phyloP scores from a whole-genome alignment of 1,139 yeast genomes.

The Citeromyces siamensis region DNA sequence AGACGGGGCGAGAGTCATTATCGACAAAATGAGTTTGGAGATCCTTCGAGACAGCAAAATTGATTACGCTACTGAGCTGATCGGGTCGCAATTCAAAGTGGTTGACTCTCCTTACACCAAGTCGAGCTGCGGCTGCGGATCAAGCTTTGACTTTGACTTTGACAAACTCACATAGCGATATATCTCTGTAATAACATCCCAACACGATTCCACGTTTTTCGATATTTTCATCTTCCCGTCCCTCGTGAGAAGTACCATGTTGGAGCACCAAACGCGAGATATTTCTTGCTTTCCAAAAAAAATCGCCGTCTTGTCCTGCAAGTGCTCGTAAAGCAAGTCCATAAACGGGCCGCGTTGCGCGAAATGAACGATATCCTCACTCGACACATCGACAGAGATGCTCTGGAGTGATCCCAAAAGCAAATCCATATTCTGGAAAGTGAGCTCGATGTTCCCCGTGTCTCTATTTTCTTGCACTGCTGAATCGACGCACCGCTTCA shows the following conservation, averaged over 20 bases:
- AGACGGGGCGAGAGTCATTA: constrained; percentile 54
- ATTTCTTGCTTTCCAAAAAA: constrained; percentile 13
- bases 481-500: constrained; percentile 9
- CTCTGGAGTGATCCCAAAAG: constrained; percentile 10
- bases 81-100: constrained; percentile 89
- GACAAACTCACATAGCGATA: constrained; percentile 23
- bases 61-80: constrained; percentile 85
- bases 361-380: constrained; percentile 11
- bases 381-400: constrained; percentile 13
- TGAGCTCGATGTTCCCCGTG: constrained; percentile 12
- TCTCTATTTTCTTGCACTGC: constrained; percentile 7
- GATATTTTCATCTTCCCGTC: constrained; percentile 17
- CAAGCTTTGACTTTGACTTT: constrained; percentile 83
- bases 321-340: constrained; percentile 10
- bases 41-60: constrained; percentile 79
- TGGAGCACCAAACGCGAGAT: constrained; percentile 13
- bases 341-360: constrained; percentile 7
- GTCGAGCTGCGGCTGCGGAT: constrained; percentile 94
- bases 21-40: constrained; percentile 73
- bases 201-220: constrained; percentile 12
- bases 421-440: constrained; percentile 9
- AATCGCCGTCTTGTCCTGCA: constrained; percentile 14
- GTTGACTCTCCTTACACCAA: constrained; percentile 84
- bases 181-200: constrained; percentile 2
- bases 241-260: constrained; percentile 13